A percentile compares a stretch with the other conserved stretches of the same genome.
phyloP scores from a whole-genome alignment of 257 asterid species.

The Nicotiana benthamiana region DNA sequence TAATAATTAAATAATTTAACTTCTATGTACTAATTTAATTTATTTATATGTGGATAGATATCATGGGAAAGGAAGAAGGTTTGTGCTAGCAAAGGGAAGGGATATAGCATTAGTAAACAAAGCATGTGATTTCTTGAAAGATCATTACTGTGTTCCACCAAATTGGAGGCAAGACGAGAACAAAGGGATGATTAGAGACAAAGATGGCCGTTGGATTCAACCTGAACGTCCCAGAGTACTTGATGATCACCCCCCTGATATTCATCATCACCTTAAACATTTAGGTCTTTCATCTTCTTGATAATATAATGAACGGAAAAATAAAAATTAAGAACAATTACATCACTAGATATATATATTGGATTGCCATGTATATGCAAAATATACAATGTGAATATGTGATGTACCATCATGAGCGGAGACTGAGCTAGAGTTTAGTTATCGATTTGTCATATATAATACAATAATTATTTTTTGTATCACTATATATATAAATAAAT shows the following conservation, averaged over 20 bases:
- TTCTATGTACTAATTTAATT: no score
- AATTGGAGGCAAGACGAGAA: slow-evolving; percentile 48
- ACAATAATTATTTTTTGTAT: no score
- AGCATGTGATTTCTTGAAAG: slow-evolving; percentile 39
- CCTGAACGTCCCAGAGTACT: slow-evolving; percentile 22
- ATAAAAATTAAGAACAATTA: no score
- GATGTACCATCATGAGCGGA: background rate
- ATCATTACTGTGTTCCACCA: slow-evolving; percentile 40
- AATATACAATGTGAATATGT: background rate
- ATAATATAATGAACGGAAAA: background rate
- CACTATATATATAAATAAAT: no score
- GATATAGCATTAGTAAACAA: slow-evolving; percentile 53
- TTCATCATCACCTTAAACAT: slow-evolving; percentile 16
- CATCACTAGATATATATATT: no score
- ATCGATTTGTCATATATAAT: no score
- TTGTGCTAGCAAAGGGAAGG: slow-evolving; percentile 29
- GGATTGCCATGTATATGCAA: background rate
- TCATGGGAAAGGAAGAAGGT: slow-evolving; percentile 42
- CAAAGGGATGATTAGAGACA: slow-evolving; percentile 45
- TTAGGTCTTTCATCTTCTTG: slow-evolving; percentile 8
- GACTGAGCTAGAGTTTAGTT: no score
- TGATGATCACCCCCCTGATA: slow-evolving; percentile 28
- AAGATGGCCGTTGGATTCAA: slow-evolving; percentile 44
- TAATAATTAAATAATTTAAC: background rate
- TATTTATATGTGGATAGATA: slow-evolving; percentile 22